Evolutionary conservation across 208 protist genomes (phyloP).

Genomic region (Sergeia podlipaevii): DNA sequence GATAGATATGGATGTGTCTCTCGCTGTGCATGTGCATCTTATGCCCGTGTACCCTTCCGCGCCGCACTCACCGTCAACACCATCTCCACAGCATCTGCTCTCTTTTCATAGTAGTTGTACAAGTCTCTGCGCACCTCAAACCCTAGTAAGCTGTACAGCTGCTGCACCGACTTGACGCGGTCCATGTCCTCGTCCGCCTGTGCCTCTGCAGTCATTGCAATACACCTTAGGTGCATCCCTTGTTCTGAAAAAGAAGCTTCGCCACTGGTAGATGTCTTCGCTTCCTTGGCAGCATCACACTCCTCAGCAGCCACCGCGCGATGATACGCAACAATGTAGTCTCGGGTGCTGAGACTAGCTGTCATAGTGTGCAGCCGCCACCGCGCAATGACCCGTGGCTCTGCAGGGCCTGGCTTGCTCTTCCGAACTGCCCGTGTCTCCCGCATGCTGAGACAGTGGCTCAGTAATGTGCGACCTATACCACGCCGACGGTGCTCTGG

Average conservation of each 20-base stretch:
- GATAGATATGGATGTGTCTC: no score
- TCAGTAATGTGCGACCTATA: conserved; percentile 31
- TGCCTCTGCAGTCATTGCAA: no score
- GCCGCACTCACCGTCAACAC: conserved; percentile 16
- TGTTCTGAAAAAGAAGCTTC: no score
- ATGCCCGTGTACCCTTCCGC: conserved; percentile 6
- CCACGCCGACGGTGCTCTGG: conserved; percentile 23
- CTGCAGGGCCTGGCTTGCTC: not conserved
- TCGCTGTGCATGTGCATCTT: no score
- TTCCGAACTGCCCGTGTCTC: not conserved
- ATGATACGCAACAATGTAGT: no score
- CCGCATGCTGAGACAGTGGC: conserved; percentile 5
- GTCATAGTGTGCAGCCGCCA: conserved; percentile 76
- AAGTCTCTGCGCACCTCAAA: conserved; percentile 47
- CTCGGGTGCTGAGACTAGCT: conserved; percentile 10
- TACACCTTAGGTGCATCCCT: no score
- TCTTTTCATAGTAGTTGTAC: conserved; percentile 46
- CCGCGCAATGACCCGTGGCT: conserved; percentile 15
- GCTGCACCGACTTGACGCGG: conserved; percentile 18
- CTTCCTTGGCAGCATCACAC: not conserved
- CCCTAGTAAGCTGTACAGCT: conserved; percentile 41
- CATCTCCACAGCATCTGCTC: conserved; percentile 66
- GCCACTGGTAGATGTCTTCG: not conserved
- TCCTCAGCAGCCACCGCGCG: not conserved
- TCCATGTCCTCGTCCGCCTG: not conserved